A percentile compares a stretch with the other conserved stretches of the same genome.
Conservation (phyloP, 2,329 filamentous ascomycete genomes). For the Fragosphaeria purpurea region DNA sequence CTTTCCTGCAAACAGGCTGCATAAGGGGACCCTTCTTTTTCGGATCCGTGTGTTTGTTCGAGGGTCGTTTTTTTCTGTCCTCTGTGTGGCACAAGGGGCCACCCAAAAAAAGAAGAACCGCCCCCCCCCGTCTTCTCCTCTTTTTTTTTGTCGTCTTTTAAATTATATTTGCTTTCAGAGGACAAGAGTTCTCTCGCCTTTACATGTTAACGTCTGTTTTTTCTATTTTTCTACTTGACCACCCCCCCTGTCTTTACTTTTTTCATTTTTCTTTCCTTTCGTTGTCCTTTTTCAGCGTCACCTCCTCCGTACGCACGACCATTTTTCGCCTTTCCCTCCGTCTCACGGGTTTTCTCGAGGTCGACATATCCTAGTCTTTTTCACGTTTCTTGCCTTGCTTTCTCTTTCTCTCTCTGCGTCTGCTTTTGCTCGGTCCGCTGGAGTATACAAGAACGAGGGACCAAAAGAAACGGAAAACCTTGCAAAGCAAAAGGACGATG, state of each 20-base stretch:
- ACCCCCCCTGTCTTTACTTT: background rate
- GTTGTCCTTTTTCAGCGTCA: conserved; percentile 2
- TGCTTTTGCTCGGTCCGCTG: background rate
- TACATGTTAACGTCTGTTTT: background rate
- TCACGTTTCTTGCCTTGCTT: background rate
- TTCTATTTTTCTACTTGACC: background rate
- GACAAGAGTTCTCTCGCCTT: too few relatives aligned
- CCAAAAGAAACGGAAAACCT: too few relatives aligned
- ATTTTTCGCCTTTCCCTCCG: background rate
- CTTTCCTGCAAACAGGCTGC: background rate
- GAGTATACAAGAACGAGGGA: background rate
- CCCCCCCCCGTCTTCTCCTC: too few relatives aligned
- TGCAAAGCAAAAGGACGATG: background rate
- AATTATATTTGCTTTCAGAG: too few relatives aligned
- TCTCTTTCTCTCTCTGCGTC: background rate
- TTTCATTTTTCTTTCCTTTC: background rate
- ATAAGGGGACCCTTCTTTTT: background rate
- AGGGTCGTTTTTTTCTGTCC: background rate
- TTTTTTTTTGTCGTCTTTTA: too few relatives aligned
- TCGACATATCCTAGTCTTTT: background rate
- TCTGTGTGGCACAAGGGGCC: background rate
- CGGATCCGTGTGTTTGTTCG: background rate
- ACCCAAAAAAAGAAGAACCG: background rate
- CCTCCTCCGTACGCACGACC: background rate
- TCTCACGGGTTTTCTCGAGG: background rate